Base-by-base conservation (phyloP, 2,329 filamentous ascomycete genomes). In the Fusarium pseudoanthophilum region DNA sequence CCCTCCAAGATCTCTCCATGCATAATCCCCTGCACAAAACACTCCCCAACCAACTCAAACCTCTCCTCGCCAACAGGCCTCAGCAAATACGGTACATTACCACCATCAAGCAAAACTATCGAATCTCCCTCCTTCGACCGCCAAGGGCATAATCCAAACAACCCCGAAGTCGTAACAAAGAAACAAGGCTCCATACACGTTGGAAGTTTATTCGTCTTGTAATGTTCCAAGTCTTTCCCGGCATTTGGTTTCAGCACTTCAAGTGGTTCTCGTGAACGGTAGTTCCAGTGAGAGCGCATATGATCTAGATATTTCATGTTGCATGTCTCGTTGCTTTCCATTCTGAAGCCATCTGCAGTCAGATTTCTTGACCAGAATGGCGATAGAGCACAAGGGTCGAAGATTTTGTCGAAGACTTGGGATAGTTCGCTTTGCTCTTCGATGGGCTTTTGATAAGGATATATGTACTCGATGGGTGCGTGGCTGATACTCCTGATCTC, bases 101-200 rank as follows among this genome's bases (percentile, higher is more conserved):
- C 73, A 1, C 73, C 73, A 24, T 71, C 57, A 0, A 75, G 7
- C 14, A 75, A 15, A 1, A 60, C 64, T 49, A 75, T 32, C 2
- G 60, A 20, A 20, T 74, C 73, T 3, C 56, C 67, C 7, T 69
- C 73, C n/a, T 37, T 65, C 4, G 73, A 60, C 0, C 20, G 18
- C 73, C 70, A 75, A 20, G 73, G 73, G 15, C 73, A 75, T 4
- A 75, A 28, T 3, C 73, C 70, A 59, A 52, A 55, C 6, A 59
- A 15, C 0, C 63, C 67, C 20, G 69, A 59, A 10, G 39, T 28
- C 11, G 72, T 48, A 0, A 60, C 40, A n/a, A 75, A 75, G 46
- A 73, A 73, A 11, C 67, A 71, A 11, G 63, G 49, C 0, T 71
- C 63, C 6, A 69, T 46, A 11, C 73, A 75, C 0, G 48, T 67